Evolutionary conservation across 805 yeast genomes (phyloP).

Genomic region (Soucietia sequanensis): DNA sequence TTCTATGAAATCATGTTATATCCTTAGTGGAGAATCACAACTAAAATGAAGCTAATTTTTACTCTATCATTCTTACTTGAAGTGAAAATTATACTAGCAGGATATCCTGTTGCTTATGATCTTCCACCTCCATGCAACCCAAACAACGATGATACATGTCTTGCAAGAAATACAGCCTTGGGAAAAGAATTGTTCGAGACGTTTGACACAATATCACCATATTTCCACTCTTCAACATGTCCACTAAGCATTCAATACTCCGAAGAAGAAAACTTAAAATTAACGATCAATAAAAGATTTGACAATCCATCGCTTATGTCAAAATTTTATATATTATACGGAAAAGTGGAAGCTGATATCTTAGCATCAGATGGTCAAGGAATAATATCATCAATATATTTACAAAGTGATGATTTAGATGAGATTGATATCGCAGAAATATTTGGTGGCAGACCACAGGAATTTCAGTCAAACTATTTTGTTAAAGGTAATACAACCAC

Average conservation of each 20-base stretch:
- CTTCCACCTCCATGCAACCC: conserved; percentile 26
- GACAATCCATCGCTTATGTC: conserved; percentile 35
- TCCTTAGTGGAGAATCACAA: no score
- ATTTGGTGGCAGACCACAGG: conserved; percentile 33
- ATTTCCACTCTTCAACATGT: conserved; percentile 6
- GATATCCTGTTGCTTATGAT: conserved; percentile 1
- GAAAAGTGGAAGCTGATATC: conserved; percentile 36
- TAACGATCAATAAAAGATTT: conserved; percentile 17
- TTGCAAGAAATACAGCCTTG: conserved; percentile 26
- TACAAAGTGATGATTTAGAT: conserved; percentile 44
- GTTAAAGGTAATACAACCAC: conserved; percentile 37
- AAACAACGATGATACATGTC: conserved; percentile 17
- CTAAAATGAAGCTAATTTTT: no score
- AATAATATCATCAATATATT: conserved; percentile 36
- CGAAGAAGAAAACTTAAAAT: conserved; percentile 6
- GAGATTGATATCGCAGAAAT: conserved; percentile 41
- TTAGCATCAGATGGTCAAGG: conserved; percentile 33
- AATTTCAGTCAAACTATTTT: conserved; percentile 38
- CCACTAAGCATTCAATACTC: conserved; percentile 10
- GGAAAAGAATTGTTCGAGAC: conserved; percentile 14
- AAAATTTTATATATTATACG: conserved; percentile 31
- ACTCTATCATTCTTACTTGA: no score
- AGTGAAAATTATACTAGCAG: no score
- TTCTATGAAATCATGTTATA: no score
- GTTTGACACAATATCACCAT: conserved; percentile 9